Evolutionary conservation across 257 asterid species (phyloP).

Genomic region (Apocynum venetum): DNA sequence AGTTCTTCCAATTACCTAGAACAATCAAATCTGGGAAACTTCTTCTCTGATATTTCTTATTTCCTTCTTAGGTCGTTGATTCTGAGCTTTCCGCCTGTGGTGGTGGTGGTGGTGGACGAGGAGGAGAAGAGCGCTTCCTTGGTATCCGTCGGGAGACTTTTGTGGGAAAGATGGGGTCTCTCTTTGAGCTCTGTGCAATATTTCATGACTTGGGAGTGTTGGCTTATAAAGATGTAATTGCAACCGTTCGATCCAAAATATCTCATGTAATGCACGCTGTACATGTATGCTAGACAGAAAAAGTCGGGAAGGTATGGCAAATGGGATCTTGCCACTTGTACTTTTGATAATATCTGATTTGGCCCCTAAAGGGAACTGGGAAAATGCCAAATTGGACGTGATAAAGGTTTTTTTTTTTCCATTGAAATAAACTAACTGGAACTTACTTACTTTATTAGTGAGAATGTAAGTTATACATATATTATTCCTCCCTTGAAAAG

Average conservation of each 20-base stretch:
- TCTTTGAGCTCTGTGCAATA: neutral
- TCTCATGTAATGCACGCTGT: neutral
- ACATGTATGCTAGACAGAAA: neutral
- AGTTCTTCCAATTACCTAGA: neutral
- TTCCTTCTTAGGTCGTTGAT: neutral
- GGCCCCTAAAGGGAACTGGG: neutral
- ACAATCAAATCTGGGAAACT: neutral
- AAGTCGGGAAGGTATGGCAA: neutral
- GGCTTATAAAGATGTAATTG: neutral
- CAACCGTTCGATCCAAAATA: conserved; percentile 6
- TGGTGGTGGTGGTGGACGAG: neutral
- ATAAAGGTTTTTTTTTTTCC: too few species aligned
- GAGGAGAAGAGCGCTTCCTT: neutral
- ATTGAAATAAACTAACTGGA: too few species aligned
- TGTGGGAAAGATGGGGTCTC: conserved; percentile 7
- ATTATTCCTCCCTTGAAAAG: too few species aligned
- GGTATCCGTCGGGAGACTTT: neutral
- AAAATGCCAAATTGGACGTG: too few species aligned
- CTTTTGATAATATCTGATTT: neutral
- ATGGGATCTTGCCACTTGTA: neutral
- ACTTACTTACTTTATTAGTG: too few species aligned
- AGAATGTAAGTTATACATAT: too few species aligned
- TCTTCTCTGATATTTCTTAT: neutral
- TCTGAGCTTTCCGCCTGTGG: neutral
- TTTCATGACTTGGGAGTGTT: neutral